Conservation (phyloP, 495 filamentous ascomycete genomes). For the Acidomyces sp. region DNA sequence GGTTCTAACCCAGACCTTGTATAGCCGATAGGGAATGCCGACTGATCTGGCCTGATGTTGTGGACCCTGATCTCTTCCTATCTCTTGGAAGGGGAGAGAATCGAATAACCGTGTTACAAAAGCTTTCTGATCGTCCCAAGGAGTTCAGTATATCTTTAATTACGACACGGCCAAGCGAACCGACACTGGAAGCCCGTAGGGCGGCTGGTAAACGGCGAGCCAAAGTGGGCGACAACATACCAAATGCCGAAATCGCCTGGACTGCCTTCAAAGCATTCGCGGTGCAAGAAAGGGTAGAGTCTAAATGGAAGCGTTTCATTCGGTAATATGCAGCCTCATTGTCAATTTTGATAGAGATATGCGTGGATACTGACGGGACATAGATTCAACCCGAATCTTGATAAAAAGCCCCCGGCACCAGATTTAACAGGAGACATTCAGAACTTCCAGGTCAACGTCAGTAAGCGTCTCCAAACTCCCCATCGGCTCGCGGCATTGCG, state of each 20-base stretch:
- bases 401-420: conserved; percentile 13
- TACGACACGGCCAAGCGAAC: conserved; percentile 3
- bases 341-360: too few relatives aligned
- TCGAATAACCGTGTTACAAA: conserved; percentile 10
- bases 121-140: conserved; percentile 9
- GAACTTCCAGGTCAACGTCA: conserved; percentile 9
- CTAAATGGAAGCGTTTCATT: conserved; percentile 12
- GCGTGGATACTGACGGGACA: too few relatives aligned
- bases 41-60: conserved; percentile 36
- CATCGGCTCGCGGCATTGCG: conserved; percentile 12
- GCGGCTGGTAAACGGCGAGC: conserved; percentile 6
- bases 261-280: conserved; percentile 9
- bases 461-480: conserved; percentile 9
- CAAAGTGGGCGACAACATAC: conserved; percentile 9
- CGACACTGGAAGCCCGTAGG: conserved; percentile 8
- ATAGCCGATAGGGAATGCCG: conserved; percentile 36
- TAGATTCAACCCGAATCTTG: conserved; percentile 18
- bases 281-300: conserved; percentile 7
- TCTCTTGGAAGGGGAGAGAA: conserved; percentile 33
- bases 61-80: conserved; percentile 36
- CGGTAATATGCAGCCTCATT: too few relatives aligned
- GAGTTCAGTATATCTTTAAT: not conserved
- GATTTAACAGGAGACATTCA: conserved; percentile 17
- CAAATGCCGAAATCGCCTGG: conserved; percentile 18
- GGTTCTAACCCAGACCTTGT: conserved; percentile 37